Percentiles rank a stretch among this genome's conserved stretches.
phyloP scores from a whole-genome alignment of 768 basidiomycete genomes.

The Hysterangium stoloniferum region DNA sequence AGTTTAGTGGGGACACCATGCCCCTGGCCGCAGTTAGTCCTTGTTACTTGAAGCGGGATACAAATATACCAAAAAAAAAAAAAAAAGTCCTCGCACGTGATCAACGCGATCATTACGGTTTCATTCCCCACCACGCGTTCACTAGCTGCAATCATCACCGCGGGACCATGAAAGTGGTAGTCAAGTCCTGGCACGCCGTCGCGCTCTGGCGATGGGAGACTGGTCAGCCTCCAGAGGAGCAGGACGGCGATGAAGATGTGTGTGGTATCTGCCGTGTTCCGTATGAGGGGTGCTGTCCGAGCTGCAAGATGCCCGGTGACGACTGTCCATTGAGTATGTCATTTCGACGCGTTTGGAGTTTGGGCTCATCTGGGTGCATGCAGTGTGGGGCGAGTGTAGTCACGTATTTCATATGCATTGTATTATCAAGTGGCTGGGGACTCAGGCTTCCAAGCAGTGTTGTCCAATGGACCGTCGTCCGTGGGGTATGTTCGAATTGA shows the following conservation, averaged over 20 bases:
- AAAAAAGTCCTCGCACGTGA: too few species aligned
- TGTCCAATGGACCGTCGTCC: constrained; percentile 97
- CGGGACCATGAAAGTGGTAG: constrained; percentile 68
- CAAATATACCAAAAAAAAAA: too few species aligned
- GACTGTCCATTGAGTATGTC: constrained; percentile 83
- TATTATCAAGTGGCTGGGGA: constrained; percentile 91
- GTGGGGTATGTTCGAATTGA: constrained; percentile 60
- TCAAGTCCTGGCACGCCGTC: constrained; percentile 84
- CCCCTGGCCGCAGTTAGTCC: too few species aligned
- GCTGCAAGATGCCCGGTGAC: constrained; percentile 95
- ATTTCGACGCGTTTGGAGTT: constrained; percentile 7
- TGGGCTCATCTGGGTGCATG: not conserved
- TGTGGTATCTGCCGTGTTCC: constrained; percentile 89
- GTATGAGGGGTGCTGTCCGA: constrained; percentile 92
- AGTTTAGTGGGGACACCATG: too few species aligned
- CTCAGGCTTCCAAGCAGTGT: constrained; percentile 82
- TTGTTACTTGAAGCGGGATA: too few species aligned
- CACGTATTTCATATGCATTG: constrained; percentile 99
- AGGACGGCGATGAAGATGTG: constrained; percentile 49
- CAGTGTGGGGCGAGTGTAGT: constrained; percentile 97
- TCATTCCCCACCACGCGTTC: too few species aligned
- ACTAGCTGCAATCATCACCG: too few species aligned
- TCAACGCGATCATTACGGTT: too few species aligned
- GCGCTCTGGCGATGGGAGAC: constrained; percentile 87
- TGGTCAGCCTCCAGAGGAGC: constrained; percentile 24